Evolutionary conservation across 2,329 filamentous ascomycete species (phyloP).

Genomic region (Madurella mycetomatis): DNA sequence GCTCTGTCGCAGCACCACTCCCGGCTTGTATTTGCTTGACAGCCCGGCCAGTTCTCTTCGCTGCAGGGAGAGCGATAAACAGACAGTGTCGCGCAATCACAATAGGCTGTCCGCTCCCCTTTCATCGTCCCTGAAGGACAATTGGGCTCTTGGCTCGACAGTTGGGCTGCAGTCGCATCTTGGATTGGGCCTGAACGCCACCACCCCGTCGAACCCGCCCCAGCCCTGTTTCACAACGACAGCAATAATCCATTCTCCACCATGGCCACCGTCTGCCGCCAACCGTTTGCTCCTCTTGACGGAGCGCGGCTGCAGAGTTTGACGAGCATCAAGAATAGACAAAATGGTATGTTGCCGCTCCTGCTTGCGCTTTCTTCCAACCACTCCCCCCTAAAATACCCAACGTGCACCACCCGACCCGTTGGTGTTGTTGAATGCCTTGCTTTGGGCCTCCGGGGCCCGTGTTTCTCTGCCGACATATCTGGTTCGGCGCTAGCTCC

Average conservation of each 20-base stretch:
- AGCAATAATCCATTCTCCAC: constrained; percentile 21
- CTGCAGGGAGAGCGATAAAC: constrained; percentile 17
- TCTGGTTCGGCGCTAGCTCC: too few relatives aligned
- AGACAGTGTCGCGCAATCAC: constrained; percentile 10
- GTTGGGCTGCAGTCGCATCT: constrained; percentile 8
- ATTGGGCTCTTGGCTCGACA: background rate
- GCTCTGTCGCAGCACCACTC: constrained; percentile 4
- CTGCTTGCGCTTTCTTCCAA: background rate
- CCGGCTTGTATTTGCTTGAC: constrained; percentile 1
- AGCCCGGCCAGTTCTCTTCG: constrained; percentile 3
- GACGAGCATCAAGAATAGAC: constrained; percentile 72
- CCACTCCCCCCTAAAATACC: background rate
- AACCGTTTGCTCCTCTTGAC: constrained; percentile 72
- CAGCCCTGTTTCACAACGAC: constrained; percentile 7
- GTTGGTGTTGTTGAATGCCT: background rate
- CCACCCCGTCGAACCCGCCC: background rate
- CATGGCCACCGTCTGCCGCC: constrained; percentile 58
- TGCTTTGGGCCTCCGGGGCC: background rate
- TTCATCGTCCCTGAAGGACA: background rate
- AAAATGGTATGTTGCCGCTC: constrained; percentile 56
- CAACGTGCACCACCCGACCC: background rate
- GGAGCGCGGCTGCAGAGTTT: constrained; percentile 65
- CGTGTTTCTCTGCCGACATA: background rate
- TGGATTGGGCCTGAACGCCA: constrained; percentile 7
- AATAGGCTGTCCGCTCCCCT: background rate